phyloP scores from a whole-genome alignment of 2,329 filamentous ascomycete genomes.

The Colletotrichum sp. region DNA sequence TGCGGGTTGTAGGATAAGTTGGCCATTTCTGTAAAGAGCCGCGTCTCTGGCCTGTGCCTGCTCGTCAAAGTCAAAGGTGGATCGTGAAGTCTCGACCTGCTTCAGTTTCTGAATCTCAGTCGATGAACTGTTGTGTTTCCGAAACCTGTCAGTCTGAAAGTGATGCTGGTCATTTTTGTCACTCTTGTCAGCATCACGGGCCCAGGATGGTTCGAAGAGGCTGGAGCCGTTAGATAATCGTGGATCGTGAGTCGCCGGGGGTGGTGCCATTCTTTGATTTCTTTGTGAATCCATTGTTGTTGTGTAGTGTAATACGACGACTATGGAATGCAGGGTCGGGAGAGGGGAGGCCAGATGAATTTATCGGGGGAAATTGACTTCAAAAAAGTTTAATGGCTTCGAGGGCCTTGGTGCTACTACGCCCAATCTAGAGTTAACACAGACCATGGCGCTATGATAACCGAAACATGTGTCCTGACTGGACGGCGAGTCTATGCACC shows the following conservation, averaged over 20 bases:
- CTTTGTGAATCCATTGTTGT: background rate
- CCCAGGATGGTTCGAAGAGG: background rate
- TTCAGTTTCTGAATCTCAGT: background rate
- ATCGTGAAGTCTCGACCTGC: background rate
- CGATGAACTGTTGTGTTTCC: background rate
- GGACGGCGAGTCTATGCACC: background rate
- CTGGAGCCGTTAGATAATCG: background rate
- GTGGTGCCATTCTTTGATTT: background rate
- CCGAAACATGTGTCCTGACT: background rate
- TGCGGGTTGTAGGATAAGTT: slow-evolving; percentile 1
- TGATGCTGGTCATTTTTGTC: background rate
- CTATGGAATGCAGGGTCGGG: rapidly evolving
- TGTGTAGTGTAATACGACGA: rapidly evolving
- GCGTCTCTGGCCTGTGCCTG: background rate
- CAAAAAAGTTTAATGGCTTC: background rate
- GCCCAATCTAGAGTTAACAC: background rate
- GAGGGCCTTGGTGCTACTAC: background rate
- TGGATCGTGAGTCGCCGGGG: background rate
- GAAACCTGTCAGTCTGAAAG: background rate
- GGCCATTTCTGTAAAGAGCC: background rate
- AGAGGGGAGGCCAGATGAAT: background rate
- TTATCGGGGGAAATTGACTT: background rate
- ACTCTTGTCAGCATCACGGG: background rate
- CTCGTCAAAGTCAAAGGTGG: background rate
- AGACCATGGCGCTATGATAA: background rate